Evolutionary conservation across 202 grass and related monocot genomes (phyloP).

Genomic region (Setaria italica): DNA sequence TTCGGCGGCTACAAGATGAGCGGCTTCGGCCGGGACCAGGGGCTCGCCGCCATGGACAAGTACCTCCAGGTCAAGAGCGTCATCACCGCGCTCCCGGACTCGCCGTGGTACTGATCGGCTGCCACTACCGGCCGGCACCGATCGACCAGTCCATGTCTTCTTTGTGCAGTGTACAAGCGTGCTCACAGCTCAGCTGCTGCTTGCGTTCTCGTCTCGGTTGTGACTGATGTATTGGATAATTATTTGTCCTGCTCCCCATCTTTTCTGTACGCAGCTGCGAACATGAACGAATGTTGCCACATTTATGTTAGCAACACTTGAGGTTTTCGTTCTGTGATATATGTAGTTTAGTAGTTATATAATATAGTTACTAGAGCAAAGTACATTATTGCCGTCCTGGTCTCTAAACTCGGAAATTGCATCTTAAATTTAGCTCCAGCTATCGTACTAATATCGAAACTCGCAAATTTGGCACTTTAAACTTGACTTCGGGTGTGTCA

Average conservation of each 20-base stretch:
- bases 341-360: too few relatives aligned
- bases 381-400: too few relatives aligned
- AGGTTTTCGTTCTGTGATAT: too few relatives aligned
- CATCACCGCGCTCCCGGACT: slow-evolving; percentile 77
- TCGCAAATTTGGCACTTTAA: too few relatives aligned
- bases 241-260: neutral
- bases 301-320: too few relatives aligned
- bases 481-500: too few relatives aligned
- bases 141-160: neutral
- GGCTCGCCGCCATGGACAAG: slow-evolving; percentile 75
- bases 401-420: too few relatives aligned
- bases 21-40: slow-evolving; percentile 86
- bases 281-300: too few relatives aligned
- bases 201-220: neutral
- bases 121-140: neutral
- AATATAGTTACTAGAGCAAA: too few relatives aligned
- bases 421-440: too few relatives aligned
- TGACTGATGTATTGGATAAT: neutral
- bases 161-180: slow-evolving; percentile 23
- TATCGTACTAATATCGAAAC: too few relatives aligned
- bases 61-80: slow-evolving; percentile 91
- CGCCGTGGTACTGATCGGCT: slow-evolving; percentile 71
- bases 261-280: too few relatives aligned
- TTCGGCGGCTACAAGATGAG: slow-evolving; percentile 98
- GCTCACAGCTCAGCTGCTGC: neutral